A percentile compares a stretch with the other conserved stretches of the same genome.
These are phyloP conservation scores for Blastobotrys indianensis DNA, from an alignment of 1,139 yeast genomes.

Conservation along the genomic window DNA sequence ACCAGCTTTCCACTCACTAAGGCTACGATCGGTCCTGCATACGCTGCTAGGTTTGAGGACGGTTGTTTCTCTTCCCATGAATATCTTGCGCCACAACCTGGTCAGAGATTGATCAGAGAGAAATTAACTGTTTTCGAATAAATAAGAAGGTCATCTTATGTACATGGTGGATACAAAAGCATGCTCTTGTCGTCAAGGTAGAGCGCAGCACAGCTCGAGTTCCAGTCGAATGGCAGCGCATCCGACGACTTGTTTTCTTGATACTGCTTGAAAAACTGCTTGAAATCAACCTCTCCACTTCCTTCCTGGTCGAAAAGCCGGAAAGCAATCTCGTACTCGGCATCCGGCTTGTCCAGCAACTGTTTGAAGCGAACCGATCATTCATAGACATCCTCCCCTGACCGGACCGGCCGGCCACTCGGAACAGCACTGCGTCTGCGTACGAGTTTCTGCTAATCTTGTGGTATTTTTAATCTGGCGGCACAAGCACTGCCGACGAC, in stretches of 20 bases:
- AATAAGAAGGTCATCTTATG: background rate
- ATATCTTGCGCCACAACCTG: too few species aligned
- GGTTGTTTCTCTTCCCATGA: too few species aligned
- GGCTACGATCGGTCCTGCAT: too few species aligned
- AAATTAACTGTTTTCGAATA: background rate
- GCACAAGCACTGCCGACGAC: too few species aligned
- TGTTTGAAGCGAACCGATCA: constrained; percentile 40
- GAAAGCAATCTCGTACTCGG: constrained; percentile 43
- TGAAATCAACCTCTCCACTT: constrained; percentile 37
- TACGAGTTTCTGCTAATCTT: constrained; percentile 39
- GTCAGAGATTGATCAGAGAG: too few species aligned
- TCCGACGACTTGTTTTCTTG: constrained; percentile 32
- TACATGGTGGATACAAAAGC: constrained; percentile 10
- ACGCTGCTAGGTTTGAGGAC: too few species aligned
- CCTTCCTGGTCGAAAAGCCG: constrained; percentile 39
- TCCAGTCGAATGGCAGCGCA: constrained; percentile 42
- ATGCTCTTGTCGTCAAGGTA: constrained; percentile 37
- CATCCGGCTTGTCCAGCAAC: constrained; percentile 40
- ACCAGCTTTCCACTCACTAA: too few species aligned
- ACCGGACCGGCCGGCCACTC: constrained; percentile 37
- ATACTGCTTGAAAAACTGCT: constrained; percentile 36
- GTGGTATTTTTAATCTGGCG: constrained; percentile 38
- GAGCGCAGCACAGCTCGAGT: constrained; percentile 38
- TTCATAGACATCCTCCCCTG: constrained; percentile 34
- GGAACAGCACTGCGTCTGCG: constrained; percentile 40